These are phyloP conservation scores for Letharia columbiana DNA, from an alignment of 495 filamentous ascomycete species.

Conservation along the genomic window DNA sequence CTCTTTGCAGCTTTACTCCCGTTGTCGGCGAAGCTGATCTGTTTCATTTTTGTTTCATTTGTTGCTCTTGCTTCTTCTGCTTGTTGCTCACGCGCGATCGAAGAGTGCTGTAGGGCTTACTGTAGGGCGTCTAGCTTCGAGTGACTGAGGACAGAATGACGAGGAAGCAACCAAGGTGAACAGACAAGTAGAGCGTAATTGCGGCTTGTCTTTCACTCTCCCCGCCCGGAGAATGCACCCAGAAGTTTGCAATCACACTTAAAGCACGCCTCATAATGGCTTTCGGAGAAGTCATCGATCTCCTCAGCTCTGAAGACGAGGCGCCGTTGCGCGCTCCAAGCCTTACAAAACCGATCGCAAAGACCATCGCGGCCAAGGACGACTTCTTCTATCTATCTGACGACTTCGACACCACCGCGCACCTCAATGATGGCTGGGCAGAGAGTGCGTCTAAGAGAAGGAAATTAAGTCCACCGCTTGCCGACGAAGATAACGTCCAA, in stretches of 20 bases:
- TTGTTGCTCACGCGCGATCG: background rate
- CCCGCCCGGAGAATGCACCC: background rate
- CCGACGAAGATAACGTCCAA: conserved; percentile 11
- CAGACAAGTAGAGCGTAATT: background rate
- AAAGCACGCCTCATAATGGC: conserved; percentile 9
- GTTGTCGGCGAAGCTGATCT: background rate
- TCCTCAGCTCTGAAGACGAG: conserved; percentile 27
- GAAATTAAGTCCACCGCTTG: conserved; percentile 31
- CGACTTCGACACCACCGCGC: conserved; percentile 38
- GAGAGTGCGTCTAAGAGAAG: conserved; percentile 37
- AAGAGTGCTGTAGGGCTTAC: background rate
- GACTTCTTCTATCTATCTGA: conserved; percentile 38
- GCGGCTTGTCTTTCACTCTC: background rate
- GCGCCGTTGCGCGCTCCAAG: conserved; percentile 2
- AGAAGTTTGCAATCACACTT: background rate
- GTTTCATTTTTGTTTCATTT: background rate
- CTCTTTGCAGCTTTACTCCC: no score
- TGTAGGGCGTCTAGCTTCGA: background rate
- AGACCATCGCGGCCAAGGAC: background rate
- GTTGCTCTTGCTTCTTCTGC: background rate
- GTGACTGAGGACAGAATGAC: background rate
- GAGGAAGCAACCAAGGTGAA: background rate
- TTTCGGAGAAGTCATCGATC: conserved; percentile 21
- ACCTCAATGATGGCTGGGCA: conserved; percentile 29
- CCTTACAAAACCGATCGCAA: conserved; percentile 7